Evolutionary conservation across 2,329 filamentous ascomycete species (phyloP), one percentile per base, ranked within the genome.

Genomic region (Simplicillium aogashimaense): DNA sequence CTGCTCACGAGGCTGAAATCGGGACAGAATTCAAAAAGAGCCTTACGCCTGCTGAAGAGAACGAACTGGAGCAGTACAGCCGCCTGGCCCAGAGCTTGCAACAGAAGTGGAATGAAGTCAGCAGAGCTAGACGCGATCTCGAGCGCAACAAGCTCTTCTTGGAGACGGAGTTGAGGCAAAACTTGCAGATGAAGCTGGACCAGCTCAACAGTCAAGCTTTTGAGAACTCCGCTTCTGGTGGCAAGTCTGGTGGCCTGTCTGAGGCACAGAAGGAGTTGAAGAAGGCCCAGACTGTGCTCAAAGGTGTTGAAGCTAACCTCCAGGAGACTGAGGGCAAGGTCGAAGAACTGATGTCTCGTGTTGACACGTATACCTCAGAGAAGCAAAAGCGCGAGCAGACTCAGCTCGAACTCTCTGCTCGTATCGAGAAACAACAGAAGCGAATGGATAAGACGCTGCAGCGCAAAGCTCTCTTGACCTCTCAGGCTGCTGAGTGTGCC

Each of bases 1-100:
- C 70, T 36, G 81, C 83, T 7, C 84, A 88, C 56, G 81, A 95
- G 58, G 72, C 80, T 3, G 94, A 98, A 58, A 63, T 95, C 41
- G 72, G 73, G 13, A 85, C 86, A 1, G 83, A 94, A 17, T 98
- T 97, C 67, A 94, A 94, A 66, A 95, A 95, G 62, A 83, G 83
- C 11, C 70, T 98, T 37, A 84, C 82, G 9, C 66, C 75, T 7
- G 76, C 81, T n/a, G 94, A 98, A 60, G 90, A 97, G 59, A 69
- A 72, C 32, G 81, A 85, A 53, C 70, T 98, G 4, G 83, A 92
- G 45, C 70, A 70, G 29, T 73, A 94, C 9, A 82, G 78, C 43
- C 65, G 67, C 4, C 72, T 72, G 11, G 78, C 87, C 7, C 84
- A 89, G 52, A 77, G 83, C 33, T 64, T 97, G 35, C 79, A 86